phyloP scores from a whole-genome alignment of 129 eudicot species.

The Lonicera japonica region DNA sequence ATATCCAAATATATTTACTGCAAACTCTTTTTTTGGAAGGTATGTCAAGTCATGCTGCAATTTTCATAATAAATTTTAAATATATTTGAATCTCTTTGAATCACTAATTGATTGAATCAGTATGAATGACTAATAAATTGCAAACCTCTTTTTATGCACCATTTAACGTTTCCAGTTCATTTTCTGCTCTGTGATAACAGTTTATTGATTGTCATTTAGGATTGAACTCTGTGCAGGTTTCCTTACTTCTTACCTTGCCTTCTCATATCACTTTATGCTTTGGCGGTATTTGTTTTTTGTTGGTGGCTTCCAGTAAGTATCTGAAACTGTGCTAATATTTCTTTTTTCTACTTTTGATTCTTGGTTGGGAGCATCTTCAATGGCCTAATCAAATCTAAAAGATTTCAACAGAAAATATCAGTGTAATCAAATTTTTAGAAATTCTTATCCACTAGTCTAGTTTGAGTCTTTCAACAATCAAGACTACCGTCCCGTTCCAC shows the following conservation, averaged over 20 bases:
- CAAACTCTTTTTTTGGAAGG: slow-evolving; percentile 34
- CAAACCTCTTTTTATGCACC: not conserved
- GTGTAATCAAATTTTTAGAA: no score
- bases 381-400: not conserved
- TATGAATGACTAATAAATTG: not conserved
- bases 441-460: no score
- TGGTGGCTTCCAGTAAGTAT: slow-evolving; percentile 35
- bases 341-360: not conserved
- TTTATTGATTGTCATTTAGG: not conserved
- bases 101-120: no score
- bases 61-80: no score
- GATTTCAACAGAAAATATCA: no score
- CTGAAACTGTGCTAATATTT: not conserved
- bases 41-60: not conserved
- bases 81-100: no score
- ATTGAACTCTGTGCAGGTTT: slow-evolving; percentile 17
- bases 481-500: no score
- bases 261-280: slow-evolving; percentile 16
- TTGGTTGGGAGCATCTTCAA: not conserved
- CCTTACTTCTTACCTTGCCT: slow-evolving; percentile 26
- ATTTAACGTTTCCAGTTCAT: not conserved
- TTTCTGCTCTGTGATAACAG: not conserved
- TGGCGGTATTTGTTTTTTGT: slow-evolving; percentile 20
- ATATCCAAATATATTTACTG: slow-evolving; percentile 23
- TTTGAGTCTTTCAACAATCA: no score